Percentiles rank a stretch among this genome's conserved stretches.
phyloP scores from a whole-genome alignment of 805 yeast species.

The Barnettozyma sucrosica region DNA sequence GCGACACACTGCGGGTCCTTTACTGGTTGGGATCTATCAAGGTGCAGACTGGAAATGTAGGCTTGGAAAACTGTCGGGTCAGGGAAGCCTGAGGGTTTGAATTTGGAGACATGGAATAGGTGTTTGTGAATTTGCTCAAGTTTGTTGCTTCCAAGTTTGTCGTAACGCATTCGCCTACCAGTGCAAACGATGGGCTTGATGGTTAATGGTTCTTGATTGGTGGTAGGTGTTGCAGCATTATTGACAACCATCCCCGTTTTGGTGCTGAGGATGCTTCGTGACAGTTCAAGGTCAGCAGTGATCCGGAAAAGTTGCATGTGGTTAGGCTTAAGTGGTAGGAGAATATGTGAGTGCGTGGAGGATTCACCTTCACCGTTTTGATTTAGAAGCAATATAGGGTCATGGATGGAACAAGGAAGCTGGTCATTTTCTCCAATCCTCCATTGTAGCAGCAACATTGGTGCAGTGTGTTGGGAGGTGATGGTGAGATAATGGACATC shows the following conservation, averaged over 20 bases:
- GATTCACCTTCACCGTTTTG: constrained; percentile 4
- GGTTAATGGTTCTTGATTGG: not conserved
- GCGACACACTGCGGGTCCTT: not conserved
- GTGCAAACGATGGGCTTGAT: not conserved
- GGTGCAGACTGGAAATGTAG: constrained; percentile 10
- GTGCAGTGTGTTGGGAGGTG: constrained; percentile 29
- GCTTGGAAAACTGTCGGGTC: constrained; percentile 14
- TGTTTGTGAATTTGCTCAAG: constrained; percentile 3
- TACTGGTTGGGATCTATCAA: not conserved
- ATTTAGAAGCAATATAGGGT: constrained; percentile 25
- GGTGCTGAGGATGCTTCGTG: not conserved
- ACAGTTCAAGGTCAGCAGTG: not conserved
- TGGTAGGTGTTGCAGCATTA: not conserved
- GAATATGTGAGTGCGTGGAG: not conserved
- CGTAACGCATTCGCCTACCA: not conserved
- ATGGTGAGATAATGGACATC: constrained; percentile 21
- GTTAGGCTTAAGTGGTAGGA: constrained; percentile 6
- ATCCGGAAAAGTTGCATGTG: not conserved
- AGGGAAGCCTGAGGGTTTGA: not conserved
- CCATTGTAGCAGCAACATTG: constrained; percentile 31
- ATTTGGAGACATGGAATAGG: constrained; percentile 8
- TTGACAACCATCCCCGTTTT: not conserved
- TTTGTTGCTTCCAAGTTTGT: not conserved
- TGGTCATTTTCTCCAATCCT: constrained; percentile 27
- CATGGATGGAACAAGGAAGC: constrained; percentile 33